Conservation (phyloP, 2,329 filamentous ascomycete species). For the Penicillium aurantiogriseum region DNA sequence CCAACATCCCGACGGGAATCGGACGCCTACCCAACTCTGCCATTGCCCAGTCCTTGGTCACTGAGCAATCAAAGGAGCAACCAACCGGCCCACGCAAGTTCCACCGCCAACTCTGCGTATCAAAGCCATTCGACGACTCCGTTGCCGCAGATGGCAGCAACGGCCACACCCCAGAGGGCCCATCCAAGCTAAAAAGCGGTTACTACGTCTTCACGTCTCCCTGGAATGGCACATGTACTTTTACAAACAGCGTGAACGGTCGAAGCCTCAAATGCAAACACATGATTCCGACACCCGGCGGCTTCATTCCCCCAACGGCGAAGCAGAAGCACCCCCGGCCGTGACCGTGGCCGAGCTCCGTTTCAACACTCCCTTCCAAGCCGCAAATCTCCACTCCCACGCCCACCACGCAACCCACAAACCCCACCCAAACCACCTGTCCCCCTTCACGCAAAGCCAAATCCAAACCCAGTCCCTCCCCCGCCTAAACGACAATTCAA, state of each 20-base stretch:
- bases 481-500: neutral
- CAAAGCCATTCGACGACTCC: conserved; percentile 24
- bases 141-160: conserved; percentile 7
- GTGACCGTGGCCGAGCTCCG: conserved; percentile 75
- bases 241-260: conserved; percentile 73
- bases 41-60: conserved; percentile 10
- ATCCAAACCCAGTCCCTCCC: neutral
- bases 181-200: conserved; percentile 37
- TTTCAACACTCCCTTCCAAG: conserved; percentile 74
- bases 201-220: conserved; percentile 77
- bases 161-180: conserved; percentile 7
- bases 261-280: conserved; percentile 74
- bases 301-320: conserved; percentile 20
- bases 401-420: conserved; percentile 22
- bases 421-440: conserved; percentile 23
- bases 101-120: conserved; percentile 35
- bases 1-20: conserved; percentile 25
- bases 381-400: conserved; percentile 31
- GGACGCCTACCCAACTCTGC: conserved; percentile 21
- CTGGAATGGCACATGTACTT: conserved; percentile 85
- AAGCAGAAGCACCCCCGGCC: conserved; percentile 33
- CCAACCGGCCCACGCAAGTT: conserved; percentile 30
- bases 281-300: conserved; percentile 49
- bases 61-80: conserved; percentile 14
- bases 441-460: conserved; percentile 18